Conservation (phyloP, 306 rosid genomes). For the Vicia faba region DNA sequence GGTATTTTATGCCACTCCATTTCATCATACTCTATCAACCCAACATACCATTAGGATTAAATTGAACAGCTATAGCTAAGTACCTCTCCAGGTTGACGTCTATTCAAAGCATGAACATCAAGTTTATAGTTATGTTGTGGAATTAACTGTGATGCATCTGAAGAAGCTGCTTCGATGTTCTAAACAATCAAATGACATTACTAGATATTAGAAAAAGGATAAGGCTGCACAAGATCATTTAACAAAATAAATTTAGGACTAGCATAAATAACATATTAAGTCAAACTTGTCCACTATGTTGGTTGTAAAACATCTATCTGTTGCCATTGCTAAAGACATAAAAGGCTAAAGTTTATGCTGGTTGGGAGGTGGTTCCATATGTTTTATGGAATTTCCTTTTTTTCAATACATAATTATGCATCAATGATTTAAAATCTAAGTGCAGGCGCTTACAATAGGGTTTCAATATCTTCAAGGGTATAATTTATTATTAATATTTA, state of each 20-base stretch:
- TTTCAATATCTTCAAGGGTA: conserved; percentile 15
- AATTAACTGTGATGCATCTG: conserved; percentile 79
- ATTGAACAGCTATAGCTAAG: conserved; percentile 29
- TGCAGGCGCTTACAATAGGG: background rate
- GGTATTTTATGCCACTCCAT: conserved; percentile 7
- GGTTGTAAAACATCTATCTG: conserved; percentile 17
- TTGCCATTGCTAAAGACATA: conserved; percentile 6
- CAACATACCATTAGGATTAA: conserved; percentile 19
- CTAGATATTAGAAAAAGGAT: conserved; percentile 31
- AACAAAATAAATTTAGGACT: conserved; percentile 32
- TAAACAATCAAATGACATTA: conserved; percentile 47
- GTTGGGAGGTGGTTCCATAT: conserved; percentile 12
- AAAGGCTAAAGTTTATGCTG: conserved; percentile 12
- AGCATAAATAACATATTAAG: conserved; percentile 32
- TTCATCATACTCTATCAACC: conserved; percentile 19
- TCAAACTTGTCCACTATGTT: conserved; percentile 20
- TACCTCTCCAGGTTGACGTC: conserved; percentile 96
- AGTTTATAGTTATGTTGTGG: conserved; percentile 99
- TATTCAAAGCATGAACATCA: conserved; percentile 86
- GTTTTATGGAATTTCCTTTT: conserved; percentile 4
- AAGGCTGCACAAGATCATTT: conserved; percentile 3
- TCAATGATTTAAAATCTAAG: conserved; percentile 5
- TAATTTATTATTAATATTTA: conserved; percentile 5
- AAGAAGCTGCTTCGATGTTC: conserved; percentile 83
- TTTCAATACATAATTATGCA: conserved; percentile 9